A percentile compares a stretch with the other conserved stretches of the same genome.
Conservation (phyloP, 1,284 basidiomycete species). For the Trametes pubescens region DNA sequence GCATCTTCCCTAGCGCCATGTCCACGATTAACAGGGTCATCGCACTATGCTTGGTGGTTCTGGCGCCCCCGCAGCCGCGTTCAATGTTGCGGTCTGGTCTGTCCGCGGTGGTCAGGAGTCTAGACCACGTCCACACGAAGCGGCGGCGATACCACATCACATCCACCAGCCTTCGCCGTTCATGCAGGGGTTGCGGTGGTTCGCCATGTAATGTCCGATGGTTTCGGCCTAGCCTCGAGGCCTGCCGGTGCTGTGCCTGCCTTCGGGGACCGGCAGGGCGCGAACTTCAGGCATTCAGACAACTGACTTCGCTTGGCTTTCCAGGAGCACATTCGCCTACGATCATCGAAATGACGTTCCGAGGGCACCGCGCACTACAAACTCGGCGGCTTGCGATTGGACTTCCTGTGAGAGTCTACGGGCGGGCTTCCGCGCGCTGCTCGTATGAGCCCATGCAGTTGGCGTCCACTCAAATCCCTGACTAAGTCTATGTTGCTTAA, state of each 20-base stretch:
- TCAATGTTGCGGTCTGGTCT: not conserved
- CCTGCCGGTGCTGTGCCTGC: not conserved
- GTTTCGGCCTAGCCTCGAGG: conserved; percentile 4
- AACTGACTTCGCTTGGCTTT: not conserved
- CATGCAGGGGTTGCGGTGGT: not conserved
- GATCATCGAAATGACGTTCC: not conserved
- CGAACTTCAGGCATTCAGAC: not conserved
- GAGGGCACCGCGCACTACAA: not conserved
- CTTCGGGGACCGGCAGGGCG: not conserved
- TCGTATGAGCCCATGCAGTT: not conserved
- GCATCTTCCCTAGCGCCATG: not conserved
- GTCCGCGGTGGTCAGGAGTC: not conserved
- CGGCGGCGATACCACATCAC: not conserved
- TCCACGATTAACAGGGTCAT: not conserved
- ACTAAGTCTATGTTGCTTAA: not conserved
- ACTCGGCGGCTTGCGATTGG: not conserved
- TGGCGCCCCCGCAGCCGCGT: not conserved
- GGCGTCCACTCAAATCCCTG: not conserved
- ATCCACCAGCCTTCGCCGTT: not conserved
- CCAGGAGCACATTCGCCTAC: not conserved
- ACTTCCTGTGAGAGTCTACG: not conserved
- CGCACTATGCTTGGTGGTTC: not conserved
- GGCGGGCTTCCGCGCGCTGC: not conserved
- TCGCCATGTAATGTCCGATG: conserved; percentile 17
- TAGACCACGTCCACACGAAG: not conserved